Base-by-base conservation (phyloP, 768 basidiomycete species). In the Hortiboletus campestris region DNA sequence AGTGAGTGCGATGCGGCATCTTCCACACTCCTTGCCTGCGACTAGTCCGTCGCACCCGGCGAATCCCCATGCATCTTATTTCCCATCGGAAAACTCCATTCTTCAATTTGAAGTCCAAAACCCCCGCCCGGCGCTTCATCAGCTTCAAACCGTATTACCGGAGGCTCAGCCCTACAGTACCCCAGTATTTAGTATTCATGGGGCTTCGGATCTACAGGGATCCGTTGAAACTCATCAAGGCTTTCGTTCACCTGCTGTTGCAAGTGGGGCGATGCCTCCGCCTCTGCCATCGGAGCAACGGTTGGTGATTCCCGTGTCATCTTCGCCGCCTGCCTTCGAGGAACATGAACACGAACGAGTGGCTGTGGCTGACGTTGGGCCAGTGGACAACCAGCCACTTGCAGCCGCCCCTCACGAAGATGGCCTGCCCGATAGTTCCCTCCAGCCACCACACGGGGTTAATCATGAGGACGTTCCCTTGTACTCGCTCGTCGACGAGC, bases 401-500 rank as follows among this genome's bases (percentile, higher is more conserved):
- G 25, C 20, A 34, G 10, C 25, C 8, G 6, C 39, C 20, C 7
- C 46, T 51, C 31, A 20, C 2, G 35, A 43, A 16, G 41, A 42
- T 28, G 32, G 34, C n/a, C 19, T 38, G 6, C 36, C 20, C 5
- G 32, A 44, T 34, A 20, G 28, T 38, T 46, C 19, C 5, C 25
- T 48, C 9, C 34, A 41, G 39, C 38, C 31, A 46, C 48, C 42
- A 19, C 29, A 35, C 22, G 63, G 55, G 9, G 19, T 25, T 29
- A 13, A 51, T 36, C 59, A 56, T 8, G 67, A 71, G 6, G 64
- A 58, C 2, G 58, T 56, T 38, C 67, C 69, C 14, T 45, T 41
- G 40, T 66, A 67, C 55, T 61, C 61, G 10, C 57, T 71, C 7
- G 35, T 68, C 20, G 64, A 68, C 19, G 63, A 68, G 3, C 52